phyloP scores from a whole-genome alignment of 345 rosid species.

The Populus tremula region DNA sequence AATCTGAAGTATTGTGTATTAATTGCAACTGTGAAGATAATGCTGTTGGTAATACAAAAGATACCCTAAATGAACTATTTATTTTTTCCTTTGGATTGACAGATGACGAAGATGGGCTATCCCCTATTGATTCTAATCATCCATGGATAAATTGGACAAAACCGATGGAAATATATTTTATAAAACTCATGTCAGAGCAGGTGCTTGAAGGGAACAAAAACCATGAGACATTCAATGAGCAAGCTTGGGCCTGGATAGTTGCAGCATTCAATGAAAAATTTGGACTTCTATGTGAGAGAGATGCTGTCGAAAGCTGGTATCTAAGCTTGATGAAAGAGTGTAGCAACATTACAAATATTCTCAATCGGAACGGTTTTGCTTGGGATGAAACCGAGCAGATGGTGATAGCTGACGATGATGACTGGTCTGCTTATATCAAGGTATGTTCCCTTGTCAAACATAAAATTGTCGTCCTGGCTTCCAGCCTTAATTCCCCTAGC shows the following conservation, averaged over 20 bases:
- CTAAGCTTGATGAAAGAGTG: slow-evolving; percentile 26
- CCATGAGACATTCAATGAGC: slow-evolving; percentile 17
- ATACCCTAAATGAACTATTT: no score
- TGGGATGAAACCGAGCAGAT: slow-evolving; percentile 20
- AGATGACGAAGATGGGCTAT: slow-evolving; percentile 35
- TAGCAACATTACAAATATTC: slow-evolving; percentile 19
- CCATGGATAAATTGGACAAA: slow-evolving; percentile 31
- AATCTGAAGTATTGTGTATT: neutral
- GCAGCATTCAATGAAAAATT: slow-evolving; percentile 20
- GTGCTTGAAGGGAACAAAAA: slow-evolving; percentile 21
- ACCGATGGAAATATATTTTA: slow-evolving; percentile 22
- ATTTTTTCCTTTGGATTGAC: slow-evolving; percentile 12
- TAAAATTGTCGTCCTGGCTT: neutral
- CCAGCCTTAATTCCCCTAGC: neutral
- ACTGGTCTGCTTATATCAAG: slow-evolving; percentile 25
- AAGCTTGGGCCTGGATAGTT: slow-evolving; percentile 26
- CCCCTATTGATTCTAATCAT: slow-evolving; percentile 22
- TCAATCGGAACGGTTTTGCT: slow-evolving; percentile 23
- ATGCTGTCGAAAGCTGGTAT: slow-evolving; percentile 17
- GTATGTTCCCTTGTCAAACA: slow-evolving; percentile 20
- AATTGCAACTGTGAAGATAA: neutral
- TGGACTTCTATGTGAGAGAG: slow-evolving; percentile 23
- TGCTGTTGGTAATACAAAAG: neutral
- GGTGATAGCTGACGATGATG: slow-evolving; percentile 13
- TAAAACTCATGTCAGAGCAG: slow-evolving; percentile 26